Base-by-base conservation (phyloP, 441 rosid species). In the Jatropha podagrica region DNA sequence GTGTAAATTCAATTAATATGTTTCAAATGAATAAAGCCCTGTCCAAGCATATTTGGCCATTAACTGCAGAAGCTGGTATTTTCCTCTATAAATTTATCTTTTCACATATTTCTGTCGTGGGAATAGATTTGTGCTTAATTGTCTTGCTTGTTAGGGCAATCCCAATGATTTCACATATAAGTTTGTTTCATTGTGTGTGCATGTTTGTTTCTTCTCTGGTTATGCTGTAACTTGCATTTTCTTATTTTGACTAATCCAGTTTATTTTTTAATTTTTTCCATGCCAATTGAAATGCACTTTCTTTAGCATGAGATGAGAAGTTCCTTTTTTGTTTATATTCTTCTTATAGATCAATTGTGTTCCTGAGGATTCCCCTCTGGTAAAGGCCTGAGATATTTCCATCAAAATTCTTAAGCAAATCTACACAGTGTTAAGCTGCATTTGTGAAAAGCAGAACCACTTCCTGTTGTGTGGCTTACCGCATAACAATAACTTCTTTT, bases 1-100 rank as follows among this genome's bases (percentile, higher is more conserved):
- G 74, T 55, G 89, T 88, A 32, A 85, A 83, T 60, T 71, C 86
- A 37, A 88, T 88, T 74, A 77, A 90, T 79, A 88, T 86, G 90
- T 90, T 88, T 80, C 83, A 84, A 83, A 90, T 90, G 92, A 86
- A 85, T 70, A 88, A 85, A 81, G 89, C 83, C 73, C 80, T 90
- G 68, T 67, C 83, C 74, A 85, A 82, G 87, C 92, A 88, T 81
- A 86, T 88, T 76, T 82, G 90, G 90, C 90, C 92, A 2, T 76
- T 88, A 61, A 79, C 76, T 23, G 77, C 76, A 20, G 78, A 80
- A 37, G 78, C 78, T 61, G 90, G 90, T 86, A 86, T 74, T 77
- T 48, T 81, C 69, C 62, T 52, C 11, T 59, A 18, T 60, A 40
- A 70, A 66, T 52, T 52, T 63, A 11, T 49, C 23, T 27, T 64